Evolutionary conservation across 2,329 filamentous ascomycete species (phyloP).

Genomic region (Diaporthe ampelina): DNA sequence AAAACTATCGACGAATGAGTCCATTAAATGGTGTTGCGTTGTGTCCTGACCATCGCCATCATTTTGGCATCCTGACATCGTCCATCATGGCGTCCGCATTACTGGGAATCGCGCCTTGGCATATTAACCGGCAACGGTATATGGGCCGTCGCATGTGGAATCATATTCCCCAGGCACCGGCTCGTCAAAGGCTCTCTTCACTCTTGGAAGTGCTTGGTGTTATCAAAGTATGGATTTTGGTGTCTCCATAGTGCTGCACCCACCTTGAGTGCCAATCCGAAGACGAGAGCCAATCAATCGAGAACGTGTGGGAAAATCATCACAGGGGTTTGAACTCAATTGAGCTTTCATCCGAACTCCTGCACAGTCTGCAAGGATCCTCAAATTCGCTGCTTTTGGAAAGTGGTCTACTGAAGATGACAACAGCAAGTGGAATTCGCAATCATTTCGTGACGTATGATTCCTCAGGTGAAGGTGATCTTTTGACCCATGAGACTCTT

Average conservation of each 20-base stretch:
- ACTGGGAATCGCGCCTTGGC: conserved; percentile 9
- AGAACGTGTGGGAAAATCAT: background rate
- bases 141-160: conserved; percentile 11
- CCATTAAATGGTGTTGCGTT: background rate
- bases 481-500: conserved; percentile 80
- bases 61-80: background rate
- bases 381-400: background rate
- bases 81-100: background rate
- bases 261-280: background rate
- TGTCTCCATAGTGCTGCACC: background rate
- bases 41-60: background rate
- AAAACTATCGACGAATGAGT: background rate
- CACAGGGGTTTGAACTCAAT: conserved; percentile 15
- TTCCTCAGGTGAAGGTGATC: conserved; percentile 70
- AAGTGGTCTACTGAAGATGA: conserved; percentile 1
- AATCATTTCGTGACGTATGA: background rate
- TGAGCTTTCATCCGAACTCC: conserved; percentile 2
- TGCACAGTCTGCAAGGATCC: conserved; percentile 11
- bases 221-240: conserved; percentile 5
- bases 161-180: background rate
- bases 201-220: background rate
- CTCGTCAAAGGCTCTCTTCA: background rate
- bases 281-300: conserved; percentile 16
- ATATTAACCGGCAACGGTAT: conserved; percentile 20
- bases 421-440: background rate